These are phyloP conservation scores for Arabidopsis hybrid DNA, from an alignment of 441 rosid species.

Conservation along the genomic window DNA sequence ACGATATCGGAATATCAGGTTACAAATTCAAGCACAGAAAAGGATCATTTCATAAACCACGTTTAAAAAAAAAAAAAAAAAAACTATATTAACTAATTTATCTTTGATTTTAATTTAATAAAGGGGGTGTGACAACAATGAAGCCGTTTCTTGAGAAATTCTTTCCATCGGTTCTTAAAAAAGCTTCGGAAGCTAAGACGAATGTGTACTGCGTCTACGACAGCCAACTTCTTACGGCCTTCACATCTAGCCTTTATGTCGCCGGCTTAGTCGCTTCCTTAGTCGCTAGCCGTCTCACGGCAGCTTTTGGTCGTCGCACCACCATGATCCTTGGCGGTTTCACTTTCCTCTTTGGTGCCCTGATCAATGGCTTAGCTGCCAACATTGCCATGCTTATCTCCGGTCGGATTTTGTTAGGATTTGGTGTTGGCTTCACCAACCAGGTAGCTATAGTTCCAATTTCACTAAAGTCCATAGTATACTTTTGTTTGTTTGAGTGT, in stretches of 20 bases:
- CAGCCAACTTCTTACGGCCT: constrained; percentile 67
- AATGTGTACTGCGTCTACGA: constrained; percentile 67
- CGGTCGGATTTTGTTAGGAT: constrained; percentile 82
- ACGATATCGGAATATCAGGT: constrained; percentile 89
- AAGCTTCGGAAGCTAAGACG: constrained; percentile 55
- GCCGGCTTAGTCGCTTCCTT: constrained; percentile 78
- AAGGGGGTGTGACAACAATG: constrained; percentile 92
- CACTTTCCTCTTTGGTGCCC: constrained; percentile 72
- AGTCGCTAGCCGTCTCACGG: constrained; percentile 67
- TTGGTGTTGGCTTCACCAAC: constrained; percentile 91
- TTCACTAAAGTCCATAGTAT: background rate
- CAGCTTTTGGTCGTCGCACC: constrained; percentile 64
- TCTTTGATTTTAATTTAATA: background rate
- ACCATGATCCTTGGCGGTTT: constrained; percentile 71
- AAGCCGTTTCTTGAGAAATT: constrained; percentile 72
- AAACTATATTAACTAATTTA: background rate
- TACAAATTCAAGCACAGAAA: background rate
- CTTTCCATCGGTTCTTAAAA: constrained; percentile 66
- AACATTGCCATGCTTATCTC: constrained; percentile 73
- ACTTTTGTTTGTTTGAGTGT: background rate
- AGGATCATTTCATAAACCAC: background rate
- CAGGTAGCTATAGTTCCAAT: constrained; percentile 53
- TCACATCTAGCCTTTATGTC: constrained; percentile 79
- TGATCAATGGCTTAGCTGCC: constrained; percentile 71
- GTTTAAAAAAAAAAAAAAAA: background rate